A percentile compares a stretch with the other conserved stretches of the same genome.
phyloP scores from a whole-genome alignment of 257 asterid species.

The Gardenia jasminoides region DNA sequence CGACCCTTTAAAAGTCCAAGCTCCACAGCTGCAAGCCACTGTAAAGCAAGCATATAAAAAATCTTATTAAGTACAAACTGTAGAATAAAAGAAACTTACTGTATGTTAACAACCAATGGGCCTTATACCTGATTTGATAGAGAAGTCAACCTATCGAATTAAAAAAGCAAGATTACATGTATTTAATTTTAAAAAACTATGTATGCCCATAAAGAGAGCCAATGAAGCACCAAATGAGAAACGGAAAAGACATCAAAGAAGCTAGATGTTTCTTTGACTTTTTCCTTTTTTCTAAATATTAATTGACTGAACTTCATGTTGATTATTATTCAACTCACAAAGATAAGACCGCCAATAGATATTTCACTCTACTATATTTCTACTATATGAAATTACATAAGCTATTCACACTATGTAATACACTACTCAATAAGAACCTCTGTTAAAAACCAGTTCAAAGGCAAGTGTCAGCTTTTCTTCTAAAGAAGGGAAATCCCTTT shows the following conservation, averaged over 20 bases:
- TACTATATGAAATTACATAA: neutral
- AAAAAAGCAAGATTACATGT: neutral
- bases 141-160: neutral
- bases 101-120: neutral
- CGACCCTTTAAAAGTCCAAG: constrained; percentile 97
- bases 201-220: neutral
- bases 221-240: neutral
- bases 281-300: neutral
- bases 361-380: neutral
- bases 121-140: neutral
- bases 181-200: neutral
- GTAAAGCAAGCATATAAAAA: constrained; percentile 29
- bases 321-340: neutral
- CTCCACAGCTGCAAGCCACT: constrained; percentile 98
- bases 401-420: neutral
- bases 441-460: neutral
- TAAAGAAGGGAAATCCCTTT: neutral
- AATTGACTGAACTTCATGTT: neutral
- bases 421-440: neutral
- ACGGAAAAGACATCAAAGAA: neutral
- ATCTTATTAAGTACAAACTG: constrained; percentile 12
- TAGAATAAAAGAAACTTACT: constrained; percentile 10
- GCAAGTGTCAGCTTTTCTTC: neutral
- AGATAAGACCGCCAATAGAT: neutral
- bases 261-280: neutral